Evolutionary conservation across 1,284 basidiomycete species (phyloP).

Genomic region (Pisolithus thermaeus): DNA sequence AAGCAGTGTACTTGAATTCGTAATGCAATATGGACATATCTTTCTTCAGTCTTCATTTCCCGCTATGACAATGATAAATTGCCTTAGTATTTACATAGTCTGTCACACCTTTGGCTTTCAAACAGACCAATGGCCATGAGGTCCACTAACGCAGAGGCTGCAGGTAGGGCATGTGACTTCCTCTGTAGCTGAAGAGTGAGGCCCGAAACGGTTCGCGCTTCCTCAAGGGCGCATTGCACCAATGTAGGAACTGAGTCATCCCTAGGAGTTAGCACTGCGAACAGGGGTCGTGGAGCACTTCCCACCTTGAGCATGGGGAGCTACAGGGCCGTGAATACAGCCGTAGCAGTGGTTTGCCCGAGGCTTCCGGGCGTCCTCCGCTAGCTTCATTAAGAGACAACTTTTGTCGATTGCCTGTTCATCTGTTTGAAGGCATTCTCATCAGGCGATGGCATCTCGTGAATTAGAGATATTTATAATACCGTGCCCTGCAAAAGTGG

Average conservation of each 20-base stretch:
- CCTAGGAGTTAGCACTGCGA: background rate
- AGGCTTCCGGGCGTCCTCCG: slow-evolving; percentile 9
- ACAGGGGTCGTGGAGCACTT: background rate
- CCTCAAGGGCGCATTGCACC: slow-evolving; percentile 14
- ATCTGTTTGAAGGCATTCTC: slow-evolving; percentile 4
- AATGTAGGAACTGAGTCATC: slow-evolving; percentile 1
- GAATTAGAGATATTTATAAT: background rate
- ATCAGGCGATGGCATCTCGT: background rate
- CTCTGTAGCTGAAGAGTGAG: slow-evolving; percentile 14
- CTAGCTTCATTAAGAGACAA: slow-evolving; percentile 14
- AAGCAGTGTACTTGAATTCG: no score
- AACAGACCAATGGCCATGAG: slow-evolving; percentile 18
- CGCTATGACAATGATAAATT: no score
- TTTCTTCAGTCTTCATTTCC: no score
- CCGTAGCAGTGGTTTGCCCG: slow-evolving; percentile 12
- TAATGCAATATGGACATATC: no score
- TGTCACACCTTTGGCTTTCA: no score
- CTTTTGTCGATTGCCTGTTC: slow-evolving; percentile 2
- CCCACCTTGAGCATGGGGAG: slow-evolving; percentile 13
- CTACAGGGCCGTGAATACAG: slow-evolving; percentile 15
- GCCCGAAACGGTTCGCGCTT: slow-evolving; percentile 10
- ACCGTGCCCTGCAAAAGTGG: slow-evolving; percentile 18
- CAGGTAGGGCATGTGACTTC: slow-evolving; percentile 16
- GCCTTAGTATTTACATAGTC: no score
- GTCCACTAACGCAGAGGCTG: slow-evolving; percentile 15